phyloP scores from a whole-genome alignment of 768 basidiomycete species.

The Tricholoma hemisulphureum region DNA sequence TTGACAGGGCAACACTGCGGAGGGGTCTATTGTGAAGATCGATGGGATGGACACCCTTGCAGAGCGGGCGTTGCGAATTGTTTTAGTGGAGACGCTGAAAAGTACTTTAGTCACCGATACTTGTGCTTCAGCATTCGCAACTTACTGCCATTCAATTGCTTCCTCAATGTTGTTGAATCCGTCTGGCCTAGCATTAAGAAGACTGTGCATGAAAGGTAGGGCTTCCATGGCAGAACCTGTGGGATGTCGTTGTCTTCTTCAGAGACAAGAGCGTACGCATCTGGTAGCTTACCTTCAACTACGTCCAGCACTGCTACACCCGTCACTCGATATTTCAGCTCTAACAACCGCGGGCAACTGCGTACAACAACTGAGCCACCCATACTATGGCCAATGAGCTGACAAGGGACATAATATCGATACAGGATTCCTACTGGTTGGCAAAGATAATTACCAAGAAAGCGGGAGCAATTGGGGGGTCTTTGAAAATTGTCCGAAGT shows the following conservation, averaged over 20 bases:
- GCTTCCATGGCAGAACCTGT: slow-evolving; percentile 91
- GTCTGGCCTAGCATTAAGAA: slow-evolving; percentile 82
- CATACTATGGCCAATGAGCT: slow-evolving; percentile 96
- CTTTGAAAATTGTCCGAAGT: slow-evolving; percentile 67
- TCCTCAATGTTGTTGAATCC: slow-evolving; percentile 82
- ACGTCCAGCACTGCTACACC: slow-evolving; percentile 86
- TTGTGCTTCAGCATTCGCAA: slow-evolving; percentile 9
- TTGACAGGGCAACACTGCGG: slow-evolving; percentile 43
- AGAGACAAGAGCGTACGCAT: background rate
- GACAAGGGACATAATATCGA: background rate
- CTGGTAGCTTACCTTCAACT: slow-evolving; percentile 74
- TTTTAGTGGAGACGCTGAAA: slow-evolving; percentile 70
- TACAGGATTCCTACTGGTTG: background rate
- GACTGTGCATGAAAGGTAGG: slow-evolving; percentile 85
- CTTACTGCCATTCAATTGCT: slow-evolving; percentile 96
- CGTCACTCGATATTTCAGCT: slow-evolving; percentile 64
- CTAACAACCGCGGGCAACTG: slow-evolving; percentile 63
- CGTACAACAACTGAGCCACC: slow-evolving; percentile 87
- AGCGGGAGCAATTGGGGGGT: slow-evolving; percentile 60
- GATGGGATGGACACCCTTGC: slow-evolving; percentile 89
- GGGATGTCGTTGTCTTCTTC: background rate
- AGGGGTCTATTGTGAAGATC: slow-evolving; percentile 55
- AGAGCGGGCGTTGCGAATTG: slow-evolving; percentile 77
- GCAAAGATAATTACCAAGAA: slow-evolving; percentile 56
- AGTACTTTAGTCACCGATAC: background rate